These are phyloP conservation scores for Paxillus involutus DNA, from an alignment of 768 basidiomycete species.

Conservation along the genomic window DNA sequence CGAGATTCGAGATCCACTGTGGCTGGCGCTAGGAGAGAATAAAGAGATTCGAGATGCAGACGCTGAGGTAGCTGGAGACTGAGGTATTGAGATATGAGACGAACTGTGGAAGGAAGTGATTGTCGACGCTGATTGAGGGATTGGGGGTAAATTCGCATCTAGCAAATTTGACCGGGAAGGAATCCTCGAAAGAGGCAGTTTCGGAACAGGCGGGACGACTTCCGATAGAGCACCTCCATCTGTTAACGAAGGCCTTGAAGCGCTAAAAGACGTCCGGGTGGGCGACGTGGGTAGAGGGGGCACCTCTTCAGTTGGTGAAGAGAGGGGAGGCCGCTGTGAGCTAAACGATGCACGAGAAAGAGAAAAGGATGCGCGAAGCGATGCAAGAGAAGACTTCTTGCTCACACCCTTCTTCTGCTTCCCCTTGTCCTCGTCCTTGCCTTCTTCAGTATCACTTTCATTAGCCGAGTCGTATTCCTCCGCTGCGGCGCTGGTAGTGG, in stretches of 20 bases:
- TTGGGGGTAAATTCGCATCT: conserved; percentile 19
- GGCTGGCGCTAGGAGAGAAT: background rate
- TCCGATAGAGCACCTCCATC: conserved; percentile 1
- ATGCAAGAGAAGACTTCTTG: conserved; percentile 32
- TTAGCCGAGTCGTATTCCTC: conserved; percentile 22
- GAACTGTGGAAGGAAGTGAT: conserved; percentile 22
- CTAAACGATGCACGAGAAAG: conserved; percentile 28
- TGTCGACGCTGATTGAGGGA: conserved; percentile 30
- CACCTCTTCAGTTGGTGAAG: conserved; percentile 20
- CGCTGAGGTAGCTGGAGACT: conserved; percentile 1
- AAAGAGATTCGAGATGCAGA: conserved; percentile 23
- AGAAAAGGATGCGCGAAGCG: conserved; percentile 30
- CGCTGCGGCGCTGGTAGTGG: background rate
- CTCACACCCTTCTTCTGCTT: conserved; percentile 18
- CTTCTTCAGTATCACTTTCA: conserved; percentile 22
- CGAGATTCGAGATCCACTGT: conserved; percentile 20
- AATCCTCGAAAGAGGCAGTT: conserved; percentile 17
- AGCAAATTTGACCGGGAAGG: conserved; percentile 18
- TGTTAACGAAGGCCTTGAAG: background rate
- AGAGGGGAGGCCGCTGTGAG: conserved; percentile 23
- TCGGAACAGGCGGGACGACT: background rate
- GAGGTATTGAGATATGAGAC: conserved; percentile 22
- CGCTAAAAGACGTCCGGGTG: conserved; percentile 10
- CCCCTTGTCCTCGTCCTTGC: conserved; percentile 11
- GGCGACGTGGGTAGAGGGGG: conserved; percentile 30